These are phyloP conservation scores for Teratosphaeriaceae sp. DNA, from an alignment of 2,329 filamentous ascomycete genomes.

Conservation along the genomic window DNA sequence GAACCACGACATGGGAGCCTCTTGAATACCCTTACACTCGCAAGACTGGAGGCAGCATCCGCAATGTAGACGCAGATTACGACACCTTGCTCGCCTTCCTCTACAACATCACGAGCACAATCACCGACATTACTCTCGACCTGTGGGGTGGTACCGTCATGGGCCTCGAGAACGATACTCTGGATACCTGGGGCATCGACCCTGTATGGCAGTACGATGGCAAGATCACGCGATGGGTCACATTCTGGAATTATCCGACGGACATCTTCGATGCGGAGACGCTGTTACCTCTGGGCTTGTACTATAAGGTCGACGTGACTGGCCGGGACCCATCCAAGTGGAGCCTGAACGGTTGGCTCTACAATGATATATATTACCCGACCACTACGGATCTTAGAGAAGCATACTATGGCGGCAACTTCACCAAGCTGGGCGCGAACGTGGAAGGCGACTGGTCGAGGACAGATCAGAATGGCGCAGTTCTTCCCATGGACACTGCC, in stretches of 20 bases:
- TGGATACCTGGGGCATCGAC: constrained; percentile 35
- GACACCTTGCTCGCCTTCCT: constrained; percentile 19
- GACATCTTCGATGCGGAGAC: constrained; percentile 38
- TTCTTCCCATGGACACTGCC: constrained; percentile 44
- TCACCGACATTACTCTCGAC: constrained; percentile 34
- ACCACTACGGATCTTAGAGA: constrained; percentile 42
- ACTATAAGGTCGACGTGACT: constrained; percentile 40
- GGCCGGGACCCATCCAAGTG: constrained; percentile 47
- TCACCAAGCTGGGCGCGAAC: constrained; percentile 43
- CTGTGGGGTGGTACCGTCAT: constrained; percentile 36
- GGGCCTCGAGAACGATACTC: constrained; percentile 37
- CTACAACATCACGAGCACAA: constrained; percentile 15
- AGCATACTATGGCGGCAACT: constrained; percentile 38
- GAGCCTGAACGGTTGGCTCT: constrained; percentile 48
- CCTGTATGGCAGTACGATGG: constrained; percentile 37
- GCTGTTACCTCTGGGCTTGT: constrained; percentile 41
- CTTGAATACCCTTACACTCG: constrained; percentile 39
- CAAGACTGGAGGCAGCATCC: constrained; percentile 33
- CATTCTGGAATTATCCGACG: constrained; percentile 36
- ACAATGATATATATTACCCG: constrained; percentile 48
- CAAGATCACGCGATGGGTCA: constrained; percentile 40
- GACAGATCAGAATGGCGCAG: constrained; percentile 36
- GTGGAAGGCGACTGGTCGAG: constrained; percentile 43
- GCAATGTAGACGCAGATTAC: constrained; percentile 35
- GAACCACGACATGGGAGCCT: constrained; percentile 33